Evolutionary conservation across 1,284 basidiomycete genomes (phyloP).

Genomic region (Marasmius fiardii): DNA sequence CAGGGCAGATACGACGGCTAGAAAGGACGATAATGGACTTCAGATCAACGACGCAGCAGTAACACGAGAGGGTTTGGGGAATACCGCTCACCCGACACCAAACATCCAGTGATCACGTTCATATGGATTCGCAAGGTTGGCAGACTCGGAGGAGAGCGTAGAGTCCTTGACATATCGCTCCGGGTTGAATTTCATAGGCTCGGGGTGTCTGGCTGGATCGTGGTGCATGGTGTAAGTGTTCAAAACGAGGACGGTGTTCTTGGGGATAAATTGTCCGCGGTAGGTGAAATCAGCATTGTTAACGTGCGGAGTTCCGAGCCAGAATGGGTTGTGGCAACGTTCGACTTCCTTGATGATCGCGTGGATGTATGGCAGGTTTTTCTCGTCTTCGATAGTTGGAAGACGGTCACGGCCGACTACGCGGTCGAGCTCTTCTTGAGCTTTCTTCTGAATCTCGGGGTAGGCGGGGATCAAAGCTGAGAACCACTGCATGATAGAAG

Average conservation of each 20-base stretch:
- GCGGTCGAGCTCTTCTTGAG: conserved; percentile 29
- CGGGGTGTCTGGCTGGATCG: too few species aligned
- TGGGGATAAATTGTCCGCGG: conserved; percentile 35
- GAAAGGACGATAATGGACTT: too few species aligned
- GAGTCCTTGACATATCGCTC: too few species aligned
- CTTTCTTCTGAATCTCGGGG: conserved; percentile 27
- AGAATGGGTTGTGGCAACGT: conserved; percentile 35
- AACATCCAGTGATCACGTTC: conserved; percentile 44
- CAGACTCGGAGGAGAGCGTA: conserved; percentile 29
- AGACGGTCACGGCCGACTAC: conserved; percentile 30
- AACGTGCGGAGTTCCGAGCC: conserved; percentile 37
- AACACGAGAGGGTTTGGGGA: neutral
- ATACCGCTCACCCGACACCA: conserved; percentile 27
- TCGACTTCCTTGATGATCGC: conserved; percentile 34
- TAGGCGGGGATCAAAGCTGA: conserved; percentile 29
- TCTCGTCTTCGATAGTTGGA: conserved; percentile 30
- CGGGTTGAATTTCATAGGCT: too few species aligned
- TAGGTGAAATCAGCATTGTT: conserved; percentile 36
- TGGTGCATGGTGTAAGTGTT: conserved; percentile 34
- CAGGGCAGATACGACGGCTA: conserved; percentile 27
- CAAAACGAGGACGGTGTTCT: conserved; percentile 33
- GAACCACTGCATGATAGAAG: conserved; percentile 36
- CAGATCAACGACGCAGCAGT: conserved; percentile 12
- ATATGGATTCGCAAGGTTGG: conserved; percentile 34
- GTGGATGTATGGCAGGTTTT: conserved; percentile 30